Percentiles rank a stretch among this genome's conserved stretches.
Evolutionary conservation across 495 filamentous ascomycete genomes (phyloP).

Genomic region (Xylaria palmicola): DNA sequence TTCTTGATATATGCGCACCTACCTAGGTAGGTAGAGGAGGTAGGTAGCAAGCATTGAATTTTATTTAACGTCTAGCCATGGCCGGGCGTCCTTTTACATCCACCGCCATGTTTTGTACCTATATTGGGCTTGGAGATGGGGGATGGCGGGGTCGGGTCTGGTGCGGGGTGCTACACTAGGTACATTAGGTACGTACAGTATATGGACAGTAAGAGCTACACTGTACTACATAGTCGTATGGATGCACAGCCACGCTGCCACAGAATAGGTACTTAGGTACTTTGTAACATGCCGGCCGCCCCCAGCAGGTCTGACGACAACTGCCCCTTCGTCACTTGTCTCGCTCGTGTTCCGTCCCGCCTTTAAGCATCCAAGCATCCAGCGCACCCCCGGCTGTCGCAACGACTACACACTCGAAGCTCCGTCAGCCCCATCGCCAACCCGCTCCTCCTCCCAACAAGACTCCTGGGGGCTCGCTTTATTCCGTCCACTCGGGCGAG

Average conservation of each 20-base stretch:
- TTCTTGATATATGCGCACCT: too few species aligned
- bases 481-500: slow-evolving; percentile 4
- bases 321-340: slow-evolving; percentile 9
- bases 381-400: slow-evolving; percentile 9
- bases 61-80: too few species aligned
- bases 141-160: too few species aligned
- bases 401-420: background rate
- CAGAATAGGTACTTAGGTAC: background rate
- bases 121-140: background rate
- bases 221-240: background rate
- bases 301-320: slow-evolving; percentile 9
- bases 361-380: too few species aligned
- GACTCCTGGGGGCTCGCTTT: background rate
- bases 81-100: too few species aligned
- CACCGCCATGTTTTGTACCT: too few species aligned
- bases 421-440: background rate
- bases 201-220: too few species aligned
- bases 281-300: background rate
- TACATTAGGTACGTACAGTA: background rate
- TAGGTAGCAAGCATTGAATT: too few species aligned
- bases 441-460: background rate
- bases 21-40: too few species aligned
- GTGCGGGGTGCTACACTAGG: background rate
- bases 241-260: slow-evolving; percentile 9
- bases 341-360: background rate